A percentile compares a stretch with the other conserved stretches of the same genome.
phyloP scores from a whole-genome alignment of 1,284 basidiomycete species.

The Rhodotorula sp. region DNA sequence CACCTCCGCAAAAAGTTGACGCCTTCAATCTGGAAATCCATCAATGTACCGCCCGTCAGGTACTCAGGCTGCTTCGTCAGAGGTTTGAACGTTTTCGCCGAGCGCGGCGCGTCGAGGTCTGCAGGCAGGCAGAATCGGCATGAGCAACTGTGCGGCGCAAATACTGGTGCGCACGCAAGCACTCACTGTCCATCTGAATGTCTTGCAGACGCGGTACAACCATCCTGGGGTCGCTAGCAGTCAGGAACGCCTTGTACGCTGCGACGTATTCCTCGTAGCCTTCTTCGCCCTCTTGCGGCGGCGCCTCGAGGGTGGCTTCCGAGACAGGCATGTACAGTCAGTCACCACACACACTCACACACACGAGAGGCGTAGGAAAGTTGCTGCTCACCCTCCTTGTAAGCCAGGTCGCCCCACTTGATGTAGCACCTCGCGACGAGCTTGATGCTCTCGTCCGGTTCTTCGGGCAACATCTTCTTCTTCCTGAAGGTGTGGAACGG shows the following conservation, averaged over 20 bases:
- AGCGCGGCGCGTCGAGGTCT: constrained; percentile 35
- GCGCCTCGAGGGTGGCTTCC: constrained; percentile 31
- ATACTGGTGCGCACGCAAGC: too few relatives aligned
- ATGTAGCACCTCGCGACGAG: constrained; percentile 36
- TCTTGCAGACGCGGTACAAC: constrained; percentile 27
- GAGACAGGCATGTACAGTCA: background rate
- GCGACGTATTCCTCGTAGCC: constrained; percentile 35
- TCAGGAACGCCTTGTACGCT: constrained; percentile 40
- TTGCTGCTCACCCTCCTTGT: constrained; percentile 22
- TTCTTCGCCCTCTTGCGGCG: constrained; percentile 32
- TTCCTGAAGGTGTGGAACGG: background rate
- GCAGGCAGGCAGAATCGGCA: background rate
- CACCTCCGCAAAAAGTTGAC: constrained; percentile 58
- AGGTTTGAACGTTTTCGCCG: constrained; percentile 19
- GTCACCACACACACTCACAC: too few relatives aligned
- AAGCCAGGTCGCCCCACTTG: constrained; percentile 44
- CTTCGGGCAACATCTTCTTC: constrained; percentile 19
- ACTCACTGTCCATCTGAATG: constrained; percentile 28
- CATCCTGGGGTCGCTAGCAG: constrained; percentile 28
- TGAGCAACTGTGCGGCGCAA: background rate
- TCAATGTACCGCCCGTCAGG: constrained; percentile 39
- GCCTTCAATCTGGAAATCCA: constrained; percentile 68
- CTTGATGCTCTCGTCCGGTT: constrained; percentile 36
- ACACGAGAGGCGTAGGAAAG: background rate
- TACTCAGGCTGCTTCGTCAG: constrained; percentile 40